Base-by-base conservation (phyloP, 2,329 filamentous ascomycete genomes). In the Meredithiella fracta region DNA sequence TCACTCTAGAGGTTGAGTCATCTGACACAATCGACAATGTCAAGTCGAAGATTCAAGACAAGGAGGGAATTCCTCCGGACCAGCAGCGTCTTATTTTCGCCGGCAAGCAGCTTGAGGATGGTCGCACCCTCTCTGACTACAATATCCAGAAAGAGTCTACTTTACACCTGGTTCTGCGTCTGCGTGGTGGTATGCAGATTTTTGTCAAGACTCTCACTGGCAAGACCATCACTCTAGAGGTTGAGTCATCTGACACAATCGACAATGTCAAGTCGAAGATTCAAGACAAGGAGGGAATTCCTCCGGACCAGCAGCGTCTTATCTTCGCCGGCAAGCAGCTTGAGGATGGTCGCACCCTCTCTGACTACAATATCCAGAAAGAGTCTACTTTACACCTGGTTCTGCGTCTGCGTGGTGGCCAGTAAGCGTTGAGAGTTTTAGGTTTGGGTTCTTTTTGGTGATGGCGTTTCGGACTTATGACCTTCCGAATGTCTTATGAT, bases 361-460 rank as follows among this genome's bases (percentile, higher is more conserved):
- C 80, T 53, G 91, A 96, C 68, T 96, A 96, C 80, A 96, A 96
- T 74, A 96, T 96, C 50, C 91, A 97, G 70, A 91, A 91, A 73
- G 86, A 91, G 66, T 86, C 82, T 0, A 91, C 86, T 0, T 76
- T 91, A 1, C 86, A 91, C 67, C 67, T 91, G 56, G 86, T 91
- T 50, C 81, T 91, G 23, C 83, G 86, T 66, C 80, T 91, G 4
- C 84, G 85, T 71, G 85, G 85, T 76, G 85, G 85, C 52, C 55
- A 57, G 55, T 59, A 57, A 55, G 47, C 14, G 23, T 20, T 50
- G 42, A 14, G 8, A 23, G 31, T 53, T 53, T 37, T 57, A 9
- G 26, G 3, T 47, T 34, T 54, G 49, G 40, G 38, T 54, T 14
- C 20, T 54, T 56, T 38, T 38, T 22, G 34, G n/a, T 31, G 44